Evolutionary conservation across 106 monocot species (phyloP), one percentile per base, ranked within the genome.

Genomic region (Allium cepa): DNA sequence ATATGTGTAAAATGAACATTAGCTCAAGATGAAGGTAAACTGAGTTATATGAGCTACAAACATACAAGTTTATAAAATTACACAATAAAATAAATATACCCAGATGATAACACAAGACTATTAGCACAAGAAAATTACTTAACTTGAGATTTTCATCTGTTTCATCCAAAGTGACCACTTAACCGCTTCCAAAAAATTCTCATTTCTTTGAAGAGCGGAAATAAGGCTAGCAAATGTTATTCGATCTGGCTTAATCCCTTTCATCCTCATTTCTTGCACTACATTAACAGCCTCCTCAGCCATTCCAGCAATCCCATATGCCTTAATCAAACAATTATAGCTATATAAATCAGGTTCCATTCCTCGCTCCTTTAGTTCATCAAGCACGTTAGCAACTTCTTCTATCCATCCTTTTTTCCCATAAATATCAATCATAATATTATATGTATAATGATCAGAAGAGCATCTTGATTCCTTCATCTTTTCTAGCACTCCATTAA

Each of bases 91-190:
- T 36, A 36, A 4, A 36, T 36, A 36, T 36, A 36, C 36, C 36
- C 36, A 5, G 36, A 36, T 36, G 5, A 36, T 36, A 36, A 36
- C 36, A 4, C 36, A 36, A 36, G 36, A 36, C 36, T 36, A 36
- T 36, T 36, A 36, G 1, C 36, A 36, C 36, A 26, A 74, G 71
- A 12, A 17, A 63, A 55, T 55, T 26, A 56, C 68, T 71, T 67
- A 82, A 28, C 76, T 47, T 7, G 66, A 64, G 56, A 72, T 51
- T 57, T 79, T 82, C 62, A 76, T 74, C 66, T 97, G 92, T 77
- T 89, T 92, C 96, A 97, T 92, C 88, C 96, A 97, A 52, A 92
- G 91, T 64, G 92, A 92, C 96, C 92, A 97, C 47, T 97, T 97
- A 62, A 97, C 91, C 28, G 96, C 88, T 63, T 97, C 96, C 22